phyloP scores from a whole-genome alignment of 2,329 filamentous ascomycete genomes.

The Stachybotrys chlorohalonatus region DNA sequence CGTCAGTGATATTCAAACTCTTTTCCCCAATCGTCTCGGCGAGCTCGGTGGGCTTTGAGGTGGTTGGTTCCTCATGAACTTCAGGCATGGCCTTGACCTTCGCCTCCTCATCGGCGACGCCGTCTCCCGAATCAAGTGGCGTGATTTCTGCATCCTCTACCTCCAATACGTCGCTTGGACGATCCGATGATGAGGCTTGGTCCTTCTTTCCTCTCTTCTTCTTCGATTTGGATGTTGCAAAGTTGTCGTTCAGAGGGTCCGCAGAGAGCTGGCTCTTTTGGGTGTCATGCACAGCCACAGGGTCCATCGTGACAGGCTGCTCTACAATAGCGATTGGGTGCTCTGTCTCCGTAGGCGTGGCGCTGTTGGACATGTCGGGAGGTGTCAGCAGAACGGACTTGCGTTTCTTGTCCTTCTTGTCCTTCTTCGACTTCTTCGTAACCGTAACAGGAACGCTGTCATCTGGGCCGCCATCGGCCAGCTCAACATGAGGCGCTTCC shows the following conservation, averaged over 20 bases:
- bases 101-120: too few species aligned
- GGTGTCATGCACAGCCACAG: too few species aligned
- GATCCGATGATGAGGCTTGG: not conserved
- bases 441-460: not conserved
- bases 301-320: not conserved
- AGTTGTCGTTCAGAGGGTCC: not conserved
- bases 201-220: conserved; percentile 3
- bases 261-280: not conserved
- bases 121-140: too few species aligned
- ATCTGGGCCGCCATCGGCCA: not conserved
- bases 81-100: too few species aligned
- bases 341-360: not conserved
- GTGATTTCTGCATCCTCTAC: too few species aligned
- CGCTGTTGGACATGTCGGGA: not conserved
- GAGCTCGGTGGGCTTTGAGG: too few species aligned
- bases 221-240: not conserved
- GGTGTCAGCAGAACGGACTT: not conserved
- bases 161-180: not conserved
- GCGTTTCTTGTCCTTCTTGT: conserved; percentile 6
- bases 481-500: not conserved
- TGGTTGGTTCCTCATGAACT: too few species aligned
- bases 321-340: not conserved
- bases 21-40: too few species aligned
- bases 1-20: too few species aligned
- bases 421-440: not conserved